Base-by-base conservation (phyloP, 306 rosid species). In the Trifolium subterraneum region DNA sequence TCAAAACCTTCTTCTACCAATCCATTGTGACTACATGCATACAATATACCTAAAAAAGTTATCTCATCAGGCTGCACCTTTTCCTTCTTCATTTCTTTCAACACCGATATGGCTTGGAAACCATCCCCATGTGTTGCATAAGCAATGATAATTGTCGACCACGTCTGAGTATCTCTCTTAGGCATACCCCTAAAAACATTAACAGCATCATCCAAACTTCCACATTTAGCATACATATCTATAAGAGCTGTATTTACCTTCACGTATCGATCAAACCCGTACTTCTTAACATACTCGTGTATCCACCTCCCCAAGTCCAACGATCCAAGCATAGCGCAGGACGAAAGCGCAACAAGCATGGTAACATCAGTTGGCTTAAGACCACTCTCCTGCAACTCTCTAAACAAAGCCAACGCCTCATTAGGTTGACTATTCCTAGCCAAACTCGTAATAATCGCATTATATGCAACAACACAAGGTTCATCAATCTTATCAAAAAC, bases 21-120 rank as follows among this genome's bases (percentile, higher is more conserved):
- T 29, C 98, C 98, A 36, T 84, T 81, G 80, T 90, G 98, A 83
- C 90, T 93, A 59, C 98, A 93, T 2, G 96, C 95, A 66, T 87
- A 86, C 68, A 93, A 80, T 44, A 93, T 73, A 22, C 91, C 95
- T 58, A 93, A 75, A 80, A 87, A 87, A 1, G 93, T 90, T 51
- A 93, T 87, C 72, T 90, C 93, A 64, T 90, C 98, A 31, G 97
- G 95, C 77, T 54, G 71, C 64, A 87, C 83, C 68, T 82, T 71
- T 2, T 11, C 90, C 74, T 23, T 69, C 74, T 81, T 86, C 98
- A 90, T 93, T 79, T 86, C 93, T 72, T 89, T 85, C 62, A 93
- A 89, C 87, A 85, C 42, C 12, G 78, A 81, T 16, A 87, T 68
- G 38, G 93, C 89, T 62, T 54, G 82, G 59, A 78, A 80, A 56